Evolutionary conservation across 331 rosid species (phyloP).

Genomic region (Malus hybrid): DNA sequence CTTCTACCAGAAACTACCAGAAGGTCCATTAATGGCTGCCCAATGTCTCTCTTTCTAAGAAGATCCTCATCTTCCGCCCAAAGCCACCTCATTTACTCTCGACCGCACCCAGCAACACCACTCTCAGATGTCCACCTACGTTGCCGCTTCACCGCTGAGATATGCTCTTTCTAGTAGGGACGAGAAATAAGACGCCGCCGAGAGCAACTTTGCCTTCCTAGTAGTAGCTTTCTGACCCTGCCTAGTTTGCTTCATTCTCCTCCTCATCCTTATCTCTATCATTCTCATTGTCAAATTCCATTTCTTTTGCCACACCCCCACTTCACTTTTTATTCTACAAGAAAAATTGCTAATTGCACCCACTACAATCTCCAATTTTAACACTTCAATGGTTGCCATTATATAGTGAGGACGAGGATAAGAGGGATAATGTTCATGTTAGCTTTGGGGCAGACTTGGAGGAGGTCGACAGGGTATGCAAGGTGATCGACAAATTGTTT

Average conservation of each 20-base stretch:
- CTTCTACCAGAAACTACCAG: neutral
- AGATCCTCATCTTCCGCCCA: conserved; percentile 23
- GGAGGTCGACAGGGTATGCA: conserved; percentile 69
- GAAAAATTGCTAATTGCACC: conserved; percentile 37
- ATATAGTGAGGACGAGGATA: conserved; percentile 17
- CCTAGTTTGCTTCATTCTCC: conserved; percentile 63
- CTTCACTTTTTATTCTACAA: conserved; percentile 55
- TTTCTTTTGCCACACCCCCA: conserved; percentile 71
- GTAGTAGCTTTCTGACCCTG: conserved; percentile 79
- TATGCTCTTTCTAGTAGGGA: conserved; percentile 35
- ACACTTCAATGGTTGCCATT: neutral
- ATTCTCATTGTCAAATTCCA: conserved; percentile 68
- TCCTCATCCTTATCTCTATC: conserved; percentile 43
- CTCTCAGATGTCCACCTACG: conserved; percentile 37
- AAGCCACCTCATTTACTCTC: neutral
- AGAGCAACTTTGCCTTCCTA: conserved; percentile 46
- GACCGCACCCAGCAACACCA: neutral
- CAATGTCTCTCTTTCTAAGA: conserved; percentile 42
- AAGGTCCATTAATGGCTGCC: conserved; percentile 33
- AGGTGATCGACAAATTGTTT: conserved; percentile 85
- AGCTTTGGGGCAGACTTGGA: conserved; percentile 33
- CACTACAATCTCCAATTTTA: conserved; percentile 8
- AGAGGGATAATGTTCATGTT: conserved; percentile 4
- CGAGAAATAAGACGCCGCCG: conserved; percentile 20
- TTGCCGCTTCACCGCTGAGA: conserved; percentile 41